Evolutionary conservation across 2,329 filamentous ascomycete genomes (phyloP), one percentile per base, ranked within the genome.

Genomic region (Sporothrix brasiliensis): DNA sequence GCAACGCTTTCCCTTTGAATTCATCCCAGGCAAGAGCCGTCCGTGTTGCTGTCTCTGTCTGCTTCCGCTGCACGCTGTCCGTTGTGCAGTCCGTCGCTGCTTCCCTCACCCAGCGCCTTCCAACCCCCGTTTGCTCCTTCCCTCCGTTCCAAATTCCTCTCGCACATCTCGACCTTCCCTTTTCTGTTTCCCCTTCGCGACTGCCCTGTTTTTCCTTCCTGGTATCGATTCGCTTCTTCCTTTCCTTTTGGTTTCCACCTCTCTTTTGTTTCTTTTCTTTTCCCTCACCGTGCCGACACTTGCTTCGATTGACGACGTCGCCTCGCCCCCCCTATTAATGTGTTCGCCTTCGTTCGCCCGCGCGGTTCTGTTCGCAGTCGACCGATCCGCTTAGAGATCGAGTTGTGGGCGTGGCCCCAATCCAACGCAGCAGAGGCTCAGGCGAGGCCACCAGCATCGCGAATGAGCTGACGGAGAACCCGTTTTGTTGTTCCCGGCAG

Each of bases 101-200:
- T 68, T 66, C 60, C 53, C 69, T 69, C 49, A n/a, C 56, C 54
- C 47, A 50, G 27, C n/a, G 63, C 56, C 34, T 52, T 71, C 75
- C 75, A 75, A 74, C 75, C 76, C 75, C 74, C 73, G 75, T 73
- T 73, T 73, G 73, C 72, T 72, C 58, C 73, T 66, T 70, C 63
- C 72, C 70, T 49, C 70, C 68, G n/a, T 72, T 67, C 61, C 65
- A 69, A 72, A 71, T 63, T 71, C 58, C 60, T 34, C 56, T 69
- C 69, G 47, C 72, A 72, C 70, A 72, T 71, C 69, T 71, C 14
- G 71, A 71, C 68, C 58, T 61, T 67, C 39, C 58, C 58, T 65
- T 67, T 70, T 54, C 60, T 67, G 56, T 9, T 60, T 65, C 67
- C 21, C 34, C 61, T 65, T 41, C 44, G n/a, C 30, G 54, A 30